phyloP scores from a whole-genome alignment of 2,329 filamentous ascomycete genomes.

The Neospermospora avenae region DNA sequence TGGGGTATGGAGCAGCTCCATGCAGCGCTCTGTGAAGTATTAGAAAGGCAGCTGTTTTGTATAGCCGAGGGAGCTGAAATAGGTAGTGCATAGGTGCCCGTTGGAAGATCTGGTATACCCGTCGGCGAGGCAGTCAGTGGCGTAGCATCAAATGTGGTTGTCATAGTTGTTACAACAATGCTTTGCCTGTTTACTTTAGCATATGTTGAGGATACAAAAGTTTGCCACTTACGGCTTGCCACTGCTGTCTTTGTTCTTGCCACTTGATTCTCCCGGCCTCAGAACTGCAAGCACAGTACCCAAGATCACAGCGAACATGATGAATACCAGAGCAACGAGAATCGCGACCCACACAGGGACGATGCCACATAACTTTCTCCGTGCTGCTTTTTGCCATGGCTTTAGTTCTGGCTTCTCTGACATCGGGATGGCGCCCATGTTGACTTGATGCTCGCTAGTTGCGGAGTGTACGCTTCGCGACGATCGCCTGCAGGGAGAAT shows the following conservation, averaged over 20 bases:
- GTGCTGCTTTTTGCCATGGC: conserved; percentile 52
- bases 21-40: conserved; percentile 51
- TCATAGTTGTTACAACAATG: conserved; percentile 29
- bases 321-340: conserved; percentile 49
- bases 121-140: conserved; percentile 49
- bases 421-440: conserved; percentile 44
- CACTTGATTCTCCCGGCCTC: conserved; percentile 21
- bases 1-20: conserved; percentile 59
- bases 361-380: conserved; percentile 54
- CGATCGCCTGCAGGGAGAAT: conserved; percentile 47
- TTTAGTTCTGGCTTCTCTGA: conserved; percentile 48
- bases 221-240: conserved; percentile 23
- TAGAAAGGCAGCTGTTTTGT: conserved; percentile 54
- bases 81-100: conserved; percentile 55
- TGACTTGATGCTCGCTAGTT: conserved; percentile 51
- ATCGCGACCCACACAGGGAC: conserved; percentile 61
- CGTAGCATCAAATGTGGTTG: conserved; percentile 46
- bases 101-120: conserved; percentile 50
- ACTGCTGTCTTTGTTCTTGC: background rate
- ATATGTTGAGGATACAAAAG: background rate
- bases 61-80: conserved; percentile 46
- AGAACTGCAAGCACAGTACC: conserved; percentile 39
- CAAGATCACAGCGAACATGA: conserved; percentile 57
- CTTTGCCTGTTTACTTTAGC: conserved; percentile 18
- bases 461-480: conserved; percentile 51